These are phyloP conservation scores for Umbelopsis ramanniana DNA, from an alignment of 192 early-diverging fungal species.

Conservation along the genomic window DNA sequence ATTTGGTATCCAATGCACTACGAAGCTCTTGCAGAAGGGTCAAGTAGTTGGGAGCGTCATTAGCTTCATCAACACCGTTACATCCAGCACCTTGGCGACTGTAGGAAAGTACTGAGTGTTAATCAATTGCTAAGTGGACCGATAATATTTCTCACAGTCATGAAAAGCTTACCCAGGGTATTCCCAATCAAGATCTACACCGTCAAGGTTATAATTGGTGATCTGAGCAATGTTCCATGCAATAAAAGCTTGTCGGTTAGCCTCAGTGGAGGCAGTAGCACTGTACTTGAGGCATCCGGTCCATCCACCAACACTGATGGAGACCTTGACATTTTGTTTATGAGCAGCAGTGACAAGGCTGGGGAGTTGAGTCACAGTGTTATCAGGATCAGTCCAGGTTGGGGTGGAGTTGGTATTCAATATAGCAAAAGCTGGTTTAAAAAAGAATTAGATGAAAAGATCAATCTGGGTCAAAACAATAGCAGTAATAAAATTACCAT, in stretches of 20 bases:
- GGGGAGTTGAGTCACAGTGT: constrained; percentile 40
- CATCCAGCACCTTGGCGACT: constrained; percentile 64
- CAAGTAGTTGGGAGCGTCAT: constrained; percentile 69
- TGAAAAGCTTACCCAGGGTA: background rate
- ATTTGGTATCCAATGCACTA: constrained; percentile 44
- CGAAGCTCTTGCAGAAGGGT: constrained; percentile 63
- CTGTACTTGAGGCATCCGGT: constrained; percentile 63
- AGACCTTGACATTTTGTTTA: constrained; percentile 52
- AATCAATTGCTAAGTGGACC: constrained; percentile 32
- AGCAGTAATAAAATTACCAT: constrained; percentile 33
- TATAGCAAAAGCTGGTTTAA: constrained; percentile 50
- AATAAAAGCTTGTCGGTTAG: constrained; percentile 52
- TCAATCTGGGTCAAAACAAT: background rate
- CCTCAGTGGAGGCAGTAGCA: constrained; percentile 48
- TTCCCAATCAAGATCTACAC: constrained; percentile 70
- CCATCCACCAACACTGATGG: constrained; percentile 76
- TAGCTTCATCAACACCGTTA: constrained; percentile 53
- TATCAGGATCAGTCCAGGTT: constrained; percentile 34
- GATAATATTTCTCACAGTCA: background rate
- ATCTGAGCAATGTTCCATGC: constrained; percentile 55
- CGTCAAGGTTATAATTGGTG: constrained; percentile 61
- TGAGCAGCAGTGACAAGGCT: constrained; percentile 51
- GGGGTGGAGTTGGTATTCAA: constrained; percentile 45
- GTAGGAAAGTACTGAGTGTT: background rate
- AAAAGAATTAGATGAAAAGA: background rate